phyloP scores from a whole-genome alignment of 2,329 filamentous ascomycete species.

The Aspergillus novofumigatus region DNA sequence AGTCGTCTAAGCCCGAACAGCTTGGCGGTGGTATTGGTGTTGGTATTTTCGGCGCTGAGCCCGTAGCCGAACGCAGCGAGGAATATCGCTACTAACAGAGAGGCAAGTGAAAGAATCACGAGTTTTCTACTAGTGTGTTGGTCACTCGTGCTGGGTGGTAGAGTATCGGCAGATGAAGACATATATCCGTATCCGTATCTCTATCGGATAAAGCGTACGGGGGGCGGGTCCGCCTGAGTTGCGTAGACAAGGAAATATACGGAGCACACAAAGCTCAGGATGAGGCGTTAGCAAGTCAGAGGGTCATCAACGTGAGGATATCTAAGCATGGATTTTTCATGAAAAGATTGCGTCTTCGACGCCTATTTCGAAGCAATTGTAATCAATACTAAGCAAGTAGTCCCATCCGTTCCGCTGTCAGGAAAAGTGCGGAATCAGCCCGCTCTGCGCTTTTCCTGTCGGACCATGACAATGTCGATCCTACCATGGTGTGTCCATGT shows the following conservation, averaged over 20 bases:
- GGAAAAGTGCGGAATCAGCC: slow-evolving; percentile 20
- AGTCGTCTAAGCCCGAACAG: slow-evolving; percentile 26
- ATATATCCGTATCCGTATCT: slow-evolving; percentile 11
- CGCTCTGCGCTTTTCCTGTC: slow-evolving; percentile 7
- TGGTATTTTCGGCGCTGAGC: not conserved
- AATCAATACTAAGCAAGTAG: slow-evolving; percentile 9
- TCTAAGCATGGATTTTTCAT: too few species aligned
- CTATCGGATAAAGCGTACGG: not conserved
- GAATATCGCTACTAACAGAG: slow-evolving; percentile 17
- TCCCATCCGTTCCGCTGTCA: slow-evolving; percentile 15
- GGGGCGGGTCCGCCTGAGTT: too few species aligned
- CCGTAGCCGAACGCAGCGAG: slow-evolving; percentile 15
- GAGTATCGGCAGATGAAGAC: slow-evolving; percentile 15
- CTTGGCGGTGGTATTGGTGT: slow-evolving; percentile 15
- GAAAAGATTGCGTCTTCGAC: not conserved
- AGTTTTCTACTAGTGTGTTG: slow-evolving; percentile 6
- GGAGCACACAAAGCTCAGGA: too few species aligned
- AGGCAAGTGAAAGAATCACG: slow-evolving; percentile 14
- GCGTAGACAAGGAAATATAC: not conserved
- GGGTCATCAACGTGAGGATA: too few species aligned
- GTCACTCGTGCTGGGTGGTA: slow-evolving; percentile 1
- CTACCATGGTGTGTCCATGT: not conserved
- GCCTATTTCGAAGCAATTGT: not conserved
- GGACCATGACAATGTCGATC: not conserved
- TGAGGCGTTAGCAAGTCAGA: not conserved